Percentiles rank a stretch among this genome's conserved stretches.
phyloP scores from a whole-genome alignment of 345 rosid genomes.

The Ailanthus altissimus region DNA sequence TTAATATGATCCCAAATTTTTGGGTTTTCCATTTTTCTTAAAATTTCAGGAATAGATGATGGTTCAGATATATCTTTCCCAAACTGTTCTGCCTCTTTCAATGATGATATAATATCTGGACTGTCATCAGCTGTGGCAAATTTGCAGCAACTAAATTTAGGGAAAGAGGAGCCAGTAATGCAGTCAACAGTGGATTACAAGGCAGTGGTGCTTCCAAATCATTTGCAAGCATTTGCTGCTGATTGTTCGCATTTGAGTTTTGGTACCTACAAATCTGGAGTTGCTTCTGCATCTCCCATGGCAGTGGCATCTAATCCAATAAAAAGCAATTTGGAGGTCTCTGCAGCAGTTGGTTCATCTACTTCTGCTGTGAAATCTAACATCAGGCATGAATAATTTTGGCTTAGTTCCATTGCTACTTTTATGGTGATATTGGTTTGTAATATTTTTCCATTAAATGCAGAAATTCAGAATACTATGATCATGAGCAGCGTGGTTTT shows the following conservation, averaged over 20 bases:
- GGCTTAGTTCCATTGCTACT: slow-evolving; percentile 3
- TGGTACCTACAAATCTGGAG: slow-evolving; percentile 48
- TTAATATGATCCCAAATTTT: background rate
- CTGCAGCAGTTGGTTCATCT: slow-evolving; percentile 28
- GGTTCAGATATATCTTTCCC: slow-evolving; percentile 14
- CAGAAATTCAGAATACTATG: slow-evolving; percentile 32
- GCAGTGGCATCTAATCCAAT: slow-evolving; percentile 23
- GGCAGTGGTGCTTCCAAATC: slow-evolving; percentile 46
- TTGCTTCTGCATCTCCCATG: slow-evolving; percentile 17
- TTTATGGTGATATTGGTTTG: slow-evolving; percentile 10
- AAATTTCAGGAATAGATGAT: slow-evolving; percentile 21
- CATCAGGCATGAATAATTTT: slow-evolving; percentile 30
- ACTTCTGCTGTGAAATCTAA: slow-evolving; percentile 24
- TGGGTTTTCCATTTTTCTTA: background rate
- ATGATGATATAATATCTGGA: slow-evolving; percentile 18
- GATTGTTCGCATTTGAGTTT: slow-evolving; percentile 58
- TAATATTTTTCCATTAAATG: slow-evolving; percentile 11
- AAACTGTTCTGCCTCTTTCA: slow-evolving; percentile 23
- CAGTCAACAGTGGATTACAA: slow-evolving; percentile 23
- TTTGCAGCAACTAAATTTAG: slow-evolving; percentile 39
- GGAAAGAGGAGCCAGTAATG: slow-evolving; percentile 21
- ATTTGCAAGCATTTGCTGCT: slow-evolving; percentile 45
- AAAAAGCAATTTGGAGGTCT: slow-evolving; percentile 23
- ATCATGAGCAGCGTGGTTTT: slow-evolving; percentile 25
- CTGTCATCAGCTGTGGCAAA: slow-evolving; percentile 29